Conservation (phyloP, 1,284 basidiomycete genomes). For the Phlebopus sp. region DNA sequence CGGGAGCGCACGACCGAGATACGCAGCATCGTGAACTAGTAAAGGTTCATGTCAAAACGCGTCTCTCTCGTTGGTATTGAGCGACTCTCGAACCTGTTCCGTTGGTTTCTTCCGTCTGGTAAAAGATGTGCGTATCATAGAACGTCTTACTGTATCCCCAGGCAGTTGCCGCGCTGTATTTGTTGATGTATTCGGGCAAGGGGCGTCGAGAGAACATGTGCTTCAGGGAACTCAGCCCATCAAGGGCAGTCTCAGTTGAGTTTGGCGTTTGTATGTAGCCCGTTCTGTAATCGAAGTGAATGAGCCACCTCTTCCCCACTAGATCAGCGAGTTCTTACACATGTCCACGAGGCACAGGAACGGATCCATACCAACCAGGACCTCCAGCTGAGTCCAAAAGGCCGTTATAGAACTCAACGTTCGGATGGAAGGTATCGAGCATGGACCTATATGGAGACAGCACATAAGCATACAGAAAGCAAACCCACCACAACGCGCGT, state of each 20-base stretch:
- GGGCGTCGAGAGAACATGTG: slow-evolving; percentile 15
- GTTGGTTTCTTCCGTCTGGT: slow-evolving; percentile 7
- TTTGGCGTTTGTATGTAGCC: slow-evolving; percentile 8
- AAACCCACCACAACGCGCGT: neutral
- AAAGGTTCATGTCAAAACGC: neutral
- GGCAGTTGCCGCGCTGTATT: slow-evolving; percentile 5
- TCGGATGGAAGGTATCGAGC: slow-evolving; percentile 14
- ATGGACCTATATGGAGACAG: slow-evolving; percentile 5
- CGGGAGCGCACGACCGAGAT: slow-evolving; percentile 11
- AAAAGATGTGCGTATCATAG: slow-evolving; percentile 15
- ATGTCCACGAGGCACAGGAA: slow-evolving; percentile 14
- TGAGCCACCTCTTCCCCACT: neutral
- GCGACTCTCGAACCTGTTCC: slow-evolving; percentile 7
- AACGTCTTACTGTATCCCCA: slow-evolving; percentile 13
- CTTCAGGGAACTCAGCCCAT: slow-evolving; percentile 8
- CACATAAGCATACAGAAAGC: neutral
- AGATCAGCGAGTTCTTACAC: slow-evolving; percentile 1
- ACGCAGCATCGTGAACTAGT: slow-evolving; percentile 12
- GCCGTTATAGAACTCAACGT: slow-evolving; percentile 14
- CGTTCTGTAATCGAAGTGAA: neutral
- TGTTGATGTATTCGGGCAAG: slow-evolving; percentile 3
- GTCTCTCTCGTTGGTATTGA: neutral
- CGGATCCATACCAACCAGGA: slow-evolving; percentile 10
- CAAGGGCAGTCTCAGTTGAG: slow-evolving; percentile 2
- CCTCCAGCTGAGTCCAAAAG: slow-evolving; percentile 8